Base-by-base conservation (phyloP, 2,329 filamentous ascomycete genomes). In the Alternaria arbusti region DNA sequence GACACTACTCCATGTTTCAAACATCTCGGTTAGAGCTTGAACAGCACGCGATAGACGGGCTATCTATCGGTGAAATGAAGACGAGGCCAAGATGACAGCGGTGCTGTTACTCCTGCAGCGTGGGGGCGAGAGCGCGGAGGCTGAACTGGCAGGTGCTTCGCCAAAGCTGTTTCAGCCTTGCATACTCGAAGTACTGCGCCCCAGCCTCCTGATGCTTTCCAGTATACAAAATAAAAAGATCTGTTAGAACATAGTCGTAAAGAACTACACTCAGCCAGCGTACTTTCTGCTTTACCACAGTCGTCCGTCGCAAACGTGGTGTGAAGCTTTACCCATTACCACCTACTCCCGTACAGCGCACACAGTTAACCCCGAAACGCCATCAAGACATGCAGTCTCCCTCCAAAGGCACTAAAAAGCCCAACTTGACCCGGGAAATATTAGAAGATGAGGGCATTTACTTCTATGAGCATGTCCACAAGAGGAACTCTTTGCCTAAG, bases 91-190 rank as follows among this genome's bases (percentile, higher is more conserved):
- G 7, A 15, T 9, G 23, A 30, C 6, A 46, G 25, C 26, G n/a
- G 22, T 15, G 26, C 22, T 15, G 36, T 51, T 22, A 30, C n/a
- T 17, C 20, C 32, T 49, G 23, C 56, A 52, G 12, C 25, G 26
- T 25, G 36, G 56, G 47, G 56, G 47, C 56, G 28, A 40, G 13
- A 20, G 47, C 25, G n/a, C 36, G 36, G 32, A 57, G 22, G 25
- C 25, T 32, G 32, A 17, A 30, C 36, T 44, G 47, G 36, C 25
- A 58, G 25, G 23, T 43, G 22, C 47, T 3, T 52, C 3, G 36
- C 17, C 3, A 2, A 58, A 32, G 13, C 12, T 52, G 56, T 58
- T 58, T 58, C 56, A 58, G 56, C 56, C 56, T 58, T 25, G 36
- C 20, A 1, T 13, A 51, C 9, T 44, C 15, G 9, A 15, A 5